Evolutionary conservation across 2,329 filamentous ascomycete genomes (phyloP).

Genomic region (Xylaria sp.): DNA sequence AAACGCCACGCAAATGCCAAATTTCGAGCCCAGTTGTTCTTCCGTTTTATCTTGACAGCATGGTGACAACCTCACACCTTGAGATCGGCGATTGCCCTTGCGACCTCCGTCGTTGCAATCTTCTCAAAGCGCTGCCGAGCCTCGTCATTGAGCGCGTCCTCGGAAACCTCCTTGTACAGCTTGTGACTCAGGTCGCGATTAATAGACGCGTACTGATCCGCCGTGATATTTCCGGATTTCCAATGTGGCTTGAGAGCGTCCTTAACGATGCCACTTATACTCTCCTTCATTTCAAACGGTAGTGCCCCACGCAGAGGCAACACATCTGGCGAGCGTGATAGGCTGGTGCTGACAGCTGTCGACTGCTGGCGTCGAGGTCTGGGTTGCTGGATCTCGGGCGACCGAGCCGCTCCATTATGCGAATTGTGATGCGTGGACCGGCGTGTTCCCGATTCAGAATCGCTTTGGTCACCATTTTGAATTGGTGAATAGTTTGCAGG

Average conservation of each 20-base stretch:
- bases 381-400: constrained; percentile 55
- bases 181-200: constrained; percentile 87
- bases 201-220: constrained; percentile 89
- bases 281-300: constrained; percentile 82
- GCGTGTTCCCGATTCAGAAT: constrained; percentile 46
- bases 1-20: constrained; percentile 27
- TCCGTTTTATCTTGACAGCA: constrained; percentile 6
- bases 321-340: constrained; percentile 59
- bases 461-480: constrained; percentile 49
- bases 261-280: constrained; percentile 86
- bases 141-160: constrained; percentile 63
- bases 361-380: constrained; percentile 52
- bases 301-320: constrained; percentile 70
- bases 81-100: constrained; percentile 67
- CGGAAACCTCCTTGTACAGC: constrained; percentile 73
- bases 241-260: constrained; percentile 81
- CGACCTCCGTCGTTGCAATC: constrained; percentile 77
- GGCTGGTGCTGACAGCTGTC: constrained; percentile 41
- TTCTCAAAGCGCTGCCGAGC: constrained; percentile 73
- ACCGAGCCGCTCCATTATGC: constrained; percentile 35
- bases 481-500: constrained; percentile 74
- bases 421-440: constrained; percentile 32
- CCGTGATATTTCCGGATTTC: constrained; percentile 75
- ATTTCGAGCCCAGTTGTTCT: constrained; percentile 16
- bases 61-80: constrained; percentile 27